Conservation (phyloP, 1,284 basidiomycete genomes). For the Kwoniella shivajii region DNA sequence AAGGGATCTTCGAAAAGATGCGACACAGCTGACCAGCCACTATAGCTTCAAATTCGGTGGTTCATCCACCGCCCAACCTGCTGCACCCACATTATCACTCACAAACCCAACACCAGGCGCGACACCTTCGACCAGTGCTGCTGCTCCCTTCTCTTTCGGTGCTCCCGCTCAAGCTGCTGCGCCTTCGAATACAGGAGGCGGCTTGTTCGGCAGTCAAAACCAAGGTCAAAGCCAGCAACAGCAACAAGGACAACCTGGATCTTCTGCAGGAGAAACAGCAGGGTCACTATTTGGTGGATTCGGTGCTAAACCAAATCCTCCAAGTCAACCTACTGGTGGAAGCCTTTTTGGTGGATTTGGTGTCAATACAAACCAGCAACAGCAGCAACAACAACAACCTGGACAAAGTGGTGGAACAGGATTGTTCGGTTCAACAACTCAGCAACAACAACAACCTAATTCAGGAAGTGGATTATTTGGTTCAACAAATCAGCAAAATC, state of each 20-base stretch:
- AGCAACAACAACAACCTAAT: constrained; percentile 12
- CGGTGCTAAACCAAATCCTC: constrained; percentile 17
- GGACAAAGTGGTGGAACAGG: constrained; percentile 5
- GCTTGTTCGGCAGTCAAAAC: constrained; percentile 11
- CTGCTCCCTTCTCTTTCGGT: constrained; percentile 39
- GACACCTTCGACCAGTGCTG: constrained; percentile 13
- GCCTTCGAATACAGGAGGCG: constrained; percentile 1
- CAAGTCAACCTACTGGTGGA: constrained; percentile 7
- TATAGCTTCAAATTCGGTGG: constrained; percentile 31
- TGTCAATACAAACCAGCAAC: constrained; percentile 3
- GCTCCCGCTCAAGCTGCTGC: constrained; percentile 16
- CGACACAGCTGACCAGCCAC: not conserved
- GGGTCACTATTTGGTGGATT: constrained; percentile 22
- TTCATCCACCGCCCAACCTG: constrained; percentile 12
- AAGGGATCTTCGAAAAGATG: not conserved
- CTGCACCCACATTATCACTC: constrained; percentile 24
- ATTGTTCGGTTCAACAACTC: constrained; percentile 17
- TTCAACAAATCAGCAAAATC: constrained; percentile 2
- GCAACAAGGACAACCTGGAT: constrained; percentile 2
- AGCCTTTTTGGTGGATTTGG: constrained; percentile 20
- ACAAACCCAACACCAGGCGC: constrained; percentile 21
- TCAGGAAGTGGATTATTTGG: constrained; percentile 24
- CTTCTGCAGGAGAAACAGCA: constrained; percentile 14
- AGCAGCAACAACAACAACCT: constrained; percentile 15
- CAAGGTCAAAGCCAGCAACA: constrained; percentile 6